phyloP scores from a whole-genome alignment of 257 asterid species.

The Forsythia viridissima region DNA sequence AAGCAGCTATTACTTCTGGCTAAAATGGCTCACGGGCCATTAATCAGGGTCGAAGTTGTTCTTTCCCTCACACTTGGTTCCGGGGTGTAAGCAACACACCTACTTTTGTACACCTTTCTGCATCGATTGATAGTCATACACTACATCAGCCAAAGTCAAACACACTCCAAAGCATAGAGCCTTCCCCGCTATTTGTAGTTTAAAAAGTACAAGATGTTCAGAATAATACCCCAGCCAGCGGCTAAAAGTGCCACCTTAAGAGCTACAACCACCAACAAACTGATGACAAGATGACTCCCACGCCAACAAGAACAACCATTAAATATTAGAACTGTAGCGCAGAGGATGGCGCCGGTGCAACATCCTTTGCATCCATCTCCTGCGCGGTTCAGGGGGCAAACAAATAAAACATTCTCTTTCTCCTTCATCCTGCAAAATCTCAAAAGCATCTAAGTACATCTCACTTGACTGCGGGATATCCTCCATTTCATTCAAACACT shows the following conservation, averaged over 20 bases:
- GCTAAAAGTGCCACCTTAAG: neutral
- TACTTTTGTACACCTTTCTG: neutral
- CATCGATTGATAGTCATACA: neutral
- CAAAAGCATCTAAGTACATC: constrained; percentile 90
- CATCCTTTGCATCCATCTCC: constrained; percentile 93
- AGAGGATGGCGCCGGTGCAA: constrained; percentile 67
- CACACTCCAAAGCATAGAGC: neutral
- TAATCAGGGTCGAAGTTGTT: too few species aligned
- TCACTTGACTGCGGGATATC: constrained; percentile 83
- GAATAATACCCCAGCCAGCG: neutral
- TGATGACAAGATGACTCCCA: too few species aligned
- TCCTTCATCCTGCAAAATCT: constrained; percentile 66
- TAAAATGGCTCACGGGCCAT: neutral
- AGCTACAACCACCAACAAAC: neutral
- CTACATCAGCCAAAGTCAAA: neutral
- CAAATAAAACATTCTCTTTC: constrained; percentile 85
- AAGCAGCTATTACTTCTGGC: neutral
- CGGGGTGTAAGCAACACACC: neutral
- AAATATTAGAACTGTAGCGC: constrained; percentile 55
- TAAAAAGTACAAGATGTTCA: neutral
- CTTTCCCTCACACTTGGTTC: too few species aligned
- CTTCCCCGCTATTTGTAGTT: neutral
- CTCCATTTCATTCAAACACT: constrained; percentile 76
- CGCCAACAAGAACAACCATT: neutral
- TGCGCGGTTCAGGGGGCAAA: constrained; percentile 83